Evolutionary conservation across 2,329 filamentous ascomycete species (phyloP), one percentile per base, ranked within the genome.

Genomic region (Thielaviopsis punctulata): DNA sequence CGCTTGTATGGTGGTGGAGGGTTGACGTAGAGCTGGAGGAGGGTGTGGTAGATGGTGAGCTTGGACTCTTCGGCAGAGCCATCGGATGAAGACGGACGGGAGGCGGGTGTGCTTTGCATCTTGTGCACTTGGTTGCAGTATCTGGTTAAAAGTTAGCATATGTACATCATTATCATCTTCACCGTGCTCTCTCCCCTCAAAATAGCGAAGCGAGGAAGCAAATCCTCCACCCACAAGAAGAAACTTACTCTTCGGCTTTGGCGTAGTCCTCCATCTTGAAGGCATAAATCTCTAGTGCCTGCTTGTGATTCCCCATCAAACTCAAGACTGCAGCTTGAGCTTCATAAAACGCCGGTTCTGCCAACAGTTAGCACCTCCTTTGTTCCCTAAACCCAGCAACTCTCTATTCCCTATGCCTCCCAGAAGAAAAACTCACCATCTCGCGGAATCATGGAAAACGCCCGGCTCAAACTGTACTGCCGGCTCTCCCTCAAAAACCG

Each of bases 231-330:
- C 25, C 25, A 27, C 5, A 27, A 27, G 25, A 27, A 41, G 33
- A 13, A 46, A 72, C 80, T 56, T 69, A 95, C 82, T 95, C 87
- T 75, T 98, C 92, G 27, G 92, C 92, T 66, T 95, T 96, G 12
- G 69, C 71, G 57, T 86, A 90, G 64, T 95, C 83, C 58, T 84
- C 71, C 64, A 98, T 77, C 64, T 90, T 92, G 68, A 95, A 98
- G 24, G 96, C 90, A 63, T 95, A 98, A 50, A 98, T 95, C 63
- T 92, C 84, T n/a, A 98, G 70, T 0, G 92, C 92, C 66, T 96
- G 88, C 62, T 87, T 89, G 68, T 98, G 89, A 60, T 90, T 84
- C 6, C 86, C 87, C 86, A 96, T 95, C 59, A 92, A 93, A 65
- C 86, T 88, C 39, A 96, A 77, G 19, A 96, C 82, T 45, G 96